phyloP scores from a whole-genome alignment of 129 eudicot species.

The Pittosporum tobira region DNA sequence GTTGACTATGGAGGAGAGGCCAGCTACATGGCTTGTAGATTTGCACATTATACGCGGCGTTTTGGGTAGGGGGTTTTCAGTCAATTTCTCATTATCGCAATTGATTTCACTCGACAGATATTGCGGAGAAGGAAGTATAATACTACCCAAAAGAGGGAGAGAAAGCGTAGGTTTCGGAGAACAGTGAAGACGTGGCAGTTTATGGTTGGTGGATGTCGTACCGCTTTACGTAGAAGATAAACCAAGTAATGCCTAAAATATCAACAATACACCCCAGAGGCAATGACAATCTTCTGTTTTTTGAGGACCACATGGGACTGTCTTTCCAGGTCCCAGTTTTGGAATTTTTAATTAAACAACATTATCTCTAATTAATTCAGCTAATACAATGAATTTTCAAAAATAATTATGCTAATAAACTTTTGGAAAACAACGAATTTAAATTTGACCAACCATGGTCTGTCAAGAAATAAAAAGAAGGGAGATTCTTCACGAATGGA shows the following conservation, averaged over 20 bases:
- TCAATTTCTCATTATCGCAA: no score
- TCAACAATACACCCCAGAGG: background rate
- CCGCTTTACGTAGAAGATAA: constrained; percentile 35
- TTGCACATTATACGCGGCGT: no score
- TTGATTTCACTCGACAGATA: constrained; percentile 33
- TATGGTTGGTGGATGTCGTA: constrained; percentile 2
- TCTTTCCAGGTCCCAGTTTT: background rate
- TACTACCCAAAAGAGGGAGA: background rate
- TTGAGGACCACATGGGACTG: background rate
- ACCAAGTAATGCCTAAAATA: constrained; percentile 3
- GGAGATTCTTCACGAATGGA: no score
- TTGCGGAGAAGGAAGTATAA: constrained; percentile 23
- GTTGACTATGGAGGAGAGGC: no score
- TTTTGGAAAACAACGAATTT: background rate
- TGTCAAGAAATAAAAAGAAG: no score
- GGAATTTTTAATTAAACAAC: background rate
- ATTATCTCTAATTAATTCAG: no score
- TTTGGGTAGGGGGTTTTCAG: no score
- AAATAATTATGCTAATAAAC: background rate
- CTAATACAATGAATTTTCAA: background rate
- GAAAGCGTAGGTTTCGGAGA: constrained; percentile 10
- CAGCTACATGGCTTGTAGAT: no score
- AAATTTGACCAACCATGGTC: background rate
- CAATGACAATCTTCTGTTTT: background rate
- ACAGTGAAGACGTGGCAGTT: constrained; percentile 5